These are phyloP conservation scores for Cercospora sp. DNA, from an alignment of 2,329 filamentous ascomycete species.

Conservation along the genomic window DNA sequence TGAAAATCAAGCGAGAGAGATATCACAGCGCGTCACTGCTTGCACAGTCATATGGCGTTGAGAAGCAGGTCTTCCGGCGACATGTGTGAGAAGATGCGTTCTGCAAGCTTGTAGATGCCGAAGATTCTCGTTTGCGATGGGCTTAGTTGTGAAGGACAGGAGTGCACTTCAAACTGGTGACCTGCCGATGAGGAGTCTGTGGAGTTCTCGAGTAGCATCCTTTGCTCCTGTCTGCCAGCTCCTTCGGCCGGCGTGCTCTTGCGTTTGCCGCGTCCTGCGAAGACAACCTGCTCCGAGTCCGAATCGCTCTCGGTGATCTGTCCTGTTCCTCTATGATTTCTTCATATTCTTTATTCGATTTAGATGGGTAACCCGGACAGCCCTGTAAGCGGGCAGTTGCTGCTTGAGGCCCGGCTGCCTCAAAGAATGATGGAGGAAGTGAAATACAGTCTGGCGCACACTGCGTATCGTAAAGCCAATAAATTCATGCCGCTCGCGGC, in stretches of 20 bases:
- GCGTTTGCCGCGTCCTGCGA: neutral
- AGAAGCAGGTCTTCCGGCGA: constrained; percentile 18
- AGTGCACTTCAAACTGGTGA: neutral
- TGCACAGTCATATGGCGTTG: constrained; percentile 10
- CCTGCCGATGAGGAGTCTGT: neutral
- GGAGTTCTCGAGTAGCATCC: neutral
- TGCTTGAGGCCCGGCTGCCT: neutral
- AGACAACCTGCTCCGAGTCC: neutral
- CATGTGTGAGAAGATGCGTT: constrained; percentile 14
- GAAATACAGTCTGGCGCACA: neutral
- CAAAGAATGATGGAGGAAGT: neutral
- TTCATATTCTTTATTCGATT: neutral
- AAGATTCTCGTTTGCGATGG: neutral
- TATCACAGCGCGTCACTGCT: constrained; percentile 7
- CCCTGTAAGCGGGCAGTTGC: neutral
- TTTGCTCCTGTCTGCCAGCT: neutral
- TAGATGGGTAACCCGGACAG: neutral
- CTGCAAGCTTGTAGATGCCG: neutral
- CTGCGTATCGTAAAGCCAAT: neutral
- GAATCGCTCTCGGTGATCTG: neutral
- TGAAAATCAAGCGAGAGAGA: constrained; percentile 12
- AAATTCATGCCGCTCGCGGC: neutral
- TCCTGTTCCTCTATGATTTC: neutral
- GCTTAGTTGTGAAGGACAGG: neutral
- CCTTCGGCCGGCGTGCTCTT: neutral